A percentile compares a stretch with the other conserved stretches of the same genome.
phyloP scores from a whole-genome alignment of 129 eudicot species.

The Flaveria bidentis region DNA sequence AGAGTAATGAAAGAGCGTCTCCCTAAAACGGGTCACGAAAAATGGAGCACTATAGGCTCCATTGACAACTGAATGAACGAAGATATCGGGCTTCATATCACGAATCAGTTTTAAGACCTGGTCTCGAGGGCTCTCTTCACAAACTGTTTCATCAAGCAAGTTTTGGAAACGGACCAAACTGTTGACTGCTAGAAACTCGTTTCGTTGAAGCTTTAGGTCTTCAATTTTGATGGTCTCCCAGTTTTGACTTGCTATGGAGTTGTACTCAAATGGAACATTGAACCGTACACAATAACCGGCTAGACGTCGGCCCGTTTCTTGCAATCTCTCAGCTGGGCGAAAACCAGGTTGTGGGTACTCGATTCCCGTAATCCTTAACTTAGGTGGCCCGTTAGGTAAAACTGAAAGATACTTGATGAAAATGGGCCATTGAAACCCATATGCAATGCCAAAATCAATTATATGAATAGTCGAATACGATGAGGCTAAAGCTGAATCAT shows the following conservation, averaged over 20 bases:
- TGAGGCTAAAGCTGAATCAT: constrained; percentile 10
- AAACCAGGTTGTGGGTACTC: constrained; percentile 59
- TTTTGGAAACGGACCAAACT: constrained; percentile 42
- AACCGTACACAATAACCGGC: constrained; percentile 48
- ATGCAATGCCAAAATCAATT: constrained; percentile 59
- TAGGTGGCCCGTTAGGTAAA: constrained; percentile 41
- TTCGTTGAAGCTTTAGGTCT: constrained; percentile 49
- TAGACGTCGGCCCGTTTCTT: constrained; percentile 53
- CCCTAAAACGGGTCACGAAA: constrained; percentile 56
- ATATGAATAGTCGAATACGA: constrained; percentile 43
- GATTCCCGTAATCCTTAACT: constrained; percentile 60
- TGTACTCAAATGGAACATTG: constrained; percentile 53
- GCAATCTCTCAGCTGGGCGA: constrained; percentile 49
- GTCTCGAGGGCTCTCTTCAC: constrained; percentile 45
- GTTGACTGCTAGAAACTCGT: constrained; percentile 57
- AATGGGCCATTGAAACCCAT: constrained; percentile 70
- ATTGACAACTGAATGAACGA: constrained; percentile 46
- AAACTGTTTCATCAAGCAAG: constrained; percentile 49
- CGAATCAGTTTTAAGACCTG: constrained; percentile 46
- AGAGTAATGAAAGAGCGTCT: constrained; percentile 57
- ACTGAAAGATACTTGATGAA: constrained; percentile 45
- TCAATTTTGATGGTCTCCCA: constrained; percentile 56
- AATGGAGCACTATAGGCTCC: constrained; percentile 54
- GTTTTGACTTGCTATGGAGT: constrained; percentile 47
- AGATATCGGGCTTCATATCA: constrained; percentile 50